Conservation (phyloP, 176 grass and related monocot genomes). For the Puccinellia tenuiflora region DNA sequence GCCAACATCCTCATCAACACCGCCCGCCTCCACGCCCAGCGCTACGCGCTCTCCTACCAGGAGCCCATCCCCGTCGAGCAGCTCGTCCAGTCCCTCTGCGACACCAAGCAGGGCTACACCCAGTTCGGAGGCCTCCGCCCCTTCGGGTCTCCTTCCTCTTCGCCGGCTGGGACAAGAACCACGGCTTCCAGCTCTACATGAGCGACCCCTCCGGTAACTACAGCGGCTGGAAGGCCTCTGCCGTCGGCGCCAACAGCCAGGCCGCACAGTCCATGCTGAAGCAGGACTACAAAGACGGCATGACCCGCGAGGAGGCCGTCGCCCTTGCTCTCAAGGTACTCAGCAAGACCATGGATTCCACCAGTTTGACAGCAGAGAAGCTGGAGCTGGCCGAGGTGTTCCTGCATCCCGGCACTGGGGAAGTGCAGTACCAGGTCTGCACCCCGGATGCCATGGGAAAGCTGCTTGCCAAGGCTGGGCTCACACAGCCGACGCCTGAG, state of each 20-base stretch:
- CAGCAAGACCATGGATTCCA: conserved; percentile 94
- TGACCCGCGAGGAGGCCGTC: conserved; percentile 80
- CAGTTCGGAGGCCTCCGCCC: conserved; percentile 94
- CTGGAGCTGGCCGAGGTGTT: conserved; percentile 85
- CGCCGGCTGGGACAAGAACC: conserved; percentile 84
- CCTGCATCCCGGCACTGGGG: conserved; percentile 46
- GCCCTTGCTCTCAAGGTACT: conserved; percentile 79
- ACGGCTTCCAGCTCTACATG: conserved; percentile 93
- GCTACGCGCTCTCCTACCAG: conserved; percentile 84
- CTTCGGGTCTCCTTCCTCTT: conserved; percentile 96
- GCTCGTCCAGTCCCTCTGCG: conserved; percentile 86
- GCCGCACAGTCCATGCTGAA: conserved; percentile 93
- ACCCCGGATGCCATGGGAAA: conserved; percentile 52
- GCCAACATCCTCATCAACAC: conserved; percentile 96
- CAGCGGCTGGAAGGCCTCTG: conserved; percentile 86
- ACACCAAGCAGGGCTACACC: conserved; percentile 94
- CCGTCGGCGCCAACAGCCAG: conserved; percentile 88
- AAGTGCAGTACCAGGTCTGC: conserved; percentile 90
- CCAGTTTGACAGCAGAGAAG: conserved; percentile 77
- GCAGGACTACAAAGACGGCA: conserved; percentile 84
- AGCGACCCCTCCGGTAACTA: conserved; percentile 88
- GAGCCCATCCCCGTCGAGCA: conserved; percentile 92
- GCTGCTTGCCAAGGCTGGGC: conserved; percentile 57
- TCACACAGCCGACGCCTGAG: conserved; percentile 52
- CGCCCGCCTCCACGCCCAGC: conserved; percentile 87